Conservation (phyloP, 495 filamentous ascomycete species). For the Aspergillus wentii region DNA sequence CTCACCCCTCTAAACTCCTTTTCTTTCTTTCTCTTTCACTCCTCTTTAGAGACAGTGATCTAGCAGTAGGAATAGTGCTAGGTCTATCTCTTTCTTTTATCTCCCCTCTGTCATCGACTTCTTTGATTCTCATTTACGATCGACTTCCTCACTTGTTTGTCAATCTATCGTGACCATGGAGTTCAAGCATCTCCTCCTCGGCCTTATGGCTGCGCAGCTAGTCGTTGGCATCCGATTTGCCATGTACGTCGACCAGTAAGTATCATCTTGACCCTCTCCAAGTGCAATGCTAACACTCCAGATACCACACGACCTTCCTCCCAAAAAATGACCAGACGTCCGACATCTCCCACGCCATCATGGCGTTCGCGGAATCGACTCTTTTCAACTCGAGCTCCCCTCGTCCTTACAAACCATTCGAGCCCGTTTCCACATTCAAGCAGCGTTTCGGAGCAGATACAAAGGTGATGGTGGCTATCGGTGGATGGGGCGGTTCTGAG, state of each 20-base stretch:
- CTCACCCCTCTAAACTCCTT: too few species aligned
- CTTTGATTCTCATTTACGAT: too few species aligned
- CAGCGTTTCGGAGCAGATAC: constrained; percentile 54
- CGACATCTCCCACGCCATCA: constrained; percentile 51
- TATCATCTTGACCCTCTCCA: neutral
- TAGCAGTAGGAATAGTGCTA: too few species aligned
- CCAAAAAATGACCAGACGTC: constrained; percentile 21
- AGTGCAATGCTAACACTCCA: constrained; percentile 4
- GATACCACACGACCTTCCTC: constrained; percentile 27
- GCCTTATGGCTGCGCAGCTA: constrained; percentile 28
- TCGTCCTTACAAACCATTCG: constrained; percentile 52
- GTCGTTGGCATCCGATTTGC: constrained; percentile 25
- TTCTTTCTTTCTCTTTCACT: too few species aligned
- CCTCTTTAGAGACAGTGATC: too few species aligned
- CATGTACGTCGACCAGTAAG: constrained; percentile 40
- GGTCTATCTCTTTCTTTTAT: neutral
- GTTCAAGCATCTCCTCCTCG: constrained; percentile 24
- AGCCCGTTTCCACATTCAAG: constrained; percentile 50
- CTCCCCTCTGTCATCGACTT: too few species aligned
- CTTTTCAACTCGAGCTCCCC: constrained; percentile 52
- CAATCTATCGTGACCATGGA: constrained; percentile 11
- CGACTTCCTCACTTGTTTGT: neutral
- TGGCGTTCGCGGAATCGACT: constrained; percentile 61
- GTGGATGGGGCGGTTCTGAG: constrained; percentile 66
- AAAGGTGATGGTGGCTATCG: constrained; percentile 65